Base-by-base conservation (phyloP, 108 stramenopile species). In the Schizochytrium sp. region DNA sequence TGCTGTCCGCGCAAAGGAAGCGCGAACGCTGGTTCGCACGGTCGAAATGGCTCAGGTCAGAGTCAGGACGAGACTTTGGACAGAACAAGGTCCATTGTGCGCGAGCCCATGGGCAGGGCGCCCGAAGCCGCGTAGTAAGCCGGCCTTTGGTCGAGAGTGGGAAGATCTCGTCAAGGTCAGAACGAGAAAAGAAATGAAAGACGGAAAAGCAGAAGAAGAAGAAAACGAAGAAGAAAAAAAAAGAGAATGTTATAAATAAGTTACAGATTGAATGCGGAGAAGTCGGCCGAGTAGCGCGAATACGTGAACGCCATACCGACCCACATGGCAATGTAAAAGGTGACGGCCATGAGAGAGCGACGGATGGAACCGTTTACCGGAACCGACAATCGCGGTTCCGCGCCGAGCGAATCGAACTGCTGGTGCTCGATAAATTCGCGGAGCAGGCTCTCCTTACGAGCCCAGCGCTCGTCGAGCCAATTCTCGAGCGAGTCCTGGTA, bases 381-480 rank as follows among this genome's bases (percentile, higher is more conserved):
- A 12, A 83, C 51, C 19, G 76, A 83, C 16, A 83, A 18, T 53
- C 25, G 76, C 6, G 51, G 45, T 18, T 53, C 76, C 18, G 48
- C 45, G 48, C 51, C 76, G 51, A 47, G 45, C 69, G 28, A 29
- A 16, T 87, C 89, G 76, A 92, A 92, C 2, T 48, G 58, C 63
- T 88, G 57, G 16, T 90, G 44, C 57, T 90, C 23, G 44, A 90
- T 89, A n/a, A 92, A 92, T 6, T 57, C 47, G 29, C 48, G 88
- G 45, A 92, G 72, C 5, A 92, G 92, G 25, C 72, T 88, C 55
- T 92, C 92, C 89, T 92, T 92, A 21, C 90, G 90, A n/a, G 58
- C 88, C 91, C 91, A 91, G 72, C 60, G 59, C 44, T 45, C 72
- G 8, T 89, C 89, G 25, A 83, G 51, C 76, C 76, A 83, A 45